Evolutionary conservation across 345 rosid genomes (phyloP).

Genomic region (Aquilaria sinensis): DNA sequence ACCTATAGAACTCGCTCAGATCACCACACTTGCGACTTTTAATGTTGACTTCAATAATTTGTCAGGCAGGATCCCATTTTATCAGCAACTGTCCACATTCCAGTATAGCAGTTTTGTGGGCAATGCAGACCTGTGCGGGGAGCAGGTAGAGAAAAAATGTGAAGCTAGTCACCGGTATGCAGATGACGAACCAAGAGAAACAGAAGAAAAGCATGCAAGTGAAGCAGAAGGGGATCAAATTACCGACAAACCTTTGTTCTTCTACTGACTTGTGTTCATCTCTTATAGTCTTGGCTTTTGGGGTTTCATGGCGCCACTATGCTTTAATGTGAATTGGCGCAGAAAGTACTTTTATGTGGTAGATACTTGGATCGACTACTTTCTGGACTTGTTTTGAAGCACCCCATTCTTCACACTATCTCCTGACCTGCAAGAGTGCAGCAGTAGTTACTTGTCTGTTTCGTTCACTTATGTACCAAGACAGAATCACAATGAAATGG

Average conservation of each 20-base stretch:
- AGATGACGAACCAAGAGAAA: not conserved
- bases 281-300: slow-evolving; percentile 14
- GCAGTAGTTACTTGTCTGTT: no score
- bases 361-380: slow-evolving; percentile 3
- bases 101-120: slow-evolving; percentile 1
- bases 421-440: no score
- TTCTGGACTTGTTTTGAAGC: not conserved
- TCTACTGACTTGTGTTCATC: slow-evolving; percentile 11
- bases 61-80: not conserved
- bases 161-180: not conserved
- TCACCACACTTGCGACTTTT: slow-evolving; percentile 3
- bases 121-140: slow-evolving; percentile 16
- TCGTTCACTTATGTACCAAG: no score
- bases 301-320: slow-evolving; percentile 10
- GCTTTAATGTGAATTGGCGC: slow-evolving; percentile 5
- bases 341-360: slow-evolving; percentile 5
- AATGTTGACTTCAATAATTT: not conserved
- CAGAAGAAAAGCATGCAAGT: not conserved
- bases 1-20: slow-evolving; percentile 5
- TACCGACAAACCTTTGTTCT: slow-evolving; percentile 4
- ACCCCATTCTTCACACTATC: no score
- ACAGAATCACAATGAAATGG: no score
- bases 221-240: not conserved
- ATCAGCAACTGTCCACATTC: slow-evolving; percentile 16
- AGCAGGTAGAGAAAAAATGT: slow-evolving; percentile 9